phyloP scores from a whole-genome alignment of 176 grass and related monocot genomes.

The Miscanthus lutarioriparius region DNA sequence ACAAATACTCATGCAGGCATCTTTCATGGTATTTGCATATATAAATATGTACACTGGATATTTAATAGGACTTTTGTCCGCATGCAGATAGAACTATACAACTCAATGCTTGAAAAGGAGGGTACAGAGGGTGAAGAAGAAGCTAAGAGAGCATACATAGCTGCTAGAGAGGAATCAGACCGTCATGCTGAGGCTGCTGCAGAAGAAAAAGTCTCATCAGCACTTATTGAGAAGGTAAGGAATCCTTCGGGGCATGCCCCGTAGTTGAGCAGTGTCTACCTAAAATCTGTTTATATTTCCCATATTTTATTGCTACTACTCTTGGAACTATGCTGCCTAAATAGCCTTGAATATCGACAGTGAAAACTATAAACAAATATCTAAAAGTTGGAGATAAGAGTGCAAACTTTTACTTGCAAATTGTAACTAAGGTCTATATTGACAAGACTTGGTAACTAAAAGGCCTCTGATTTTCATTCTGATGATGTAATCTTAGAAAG shows the following conservation, averaged over 20 bases:
- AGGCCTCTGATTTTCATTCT: neutral
- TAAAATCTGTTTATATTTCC: slow-evolving; percentile 24
- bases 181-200: slow-evolving; percentile 53
- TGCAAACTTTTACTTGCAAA: slow-evolving; percentile 6
- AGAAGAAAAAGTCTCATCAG: slow-evolving; percentile 75
- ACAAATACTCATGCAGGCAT: neutral
- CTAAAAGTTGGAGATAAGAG: slow-evolving; percentile 11
- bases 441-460: neutral
- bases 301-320: slow-evolving; percentile 7
- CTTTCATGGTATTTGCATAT: slow-evolving; percentile 29
- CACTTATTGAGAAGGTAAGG: slow-evolving; percentile 83
- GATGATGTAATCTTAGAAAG: slow-evolving; percentile 25
- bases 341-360: neutral
- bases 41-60: slow-evolving; percentile 1
- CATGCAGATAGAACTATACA: slow-evolving; percentile 94
- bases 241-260: slow-evolving; percentile 14
- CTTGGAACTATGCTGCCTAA: neutral
- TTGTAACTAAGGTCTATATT: neutral
- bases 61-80: slow-evolving; percentile 4
- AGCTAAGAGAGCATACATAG: slow-evolving; percentile 85
- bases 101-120: slow-evolving; percentile 86
- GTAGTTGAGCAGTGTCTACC: neutral
- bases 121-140: slow-evolving; percentile 92
- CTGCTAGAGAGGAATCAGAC: slow-evolving; percentile 76
- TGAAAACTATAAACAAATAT: slow-evolving; percentile 14